Percentiles rank a stretch among this genome's conserved stretches.
These are phyloP conservation scores for Ogataea trehaloabstinens DNA, from an alignment of 805 yeast species.

Conservation along the genomic window DNA sequence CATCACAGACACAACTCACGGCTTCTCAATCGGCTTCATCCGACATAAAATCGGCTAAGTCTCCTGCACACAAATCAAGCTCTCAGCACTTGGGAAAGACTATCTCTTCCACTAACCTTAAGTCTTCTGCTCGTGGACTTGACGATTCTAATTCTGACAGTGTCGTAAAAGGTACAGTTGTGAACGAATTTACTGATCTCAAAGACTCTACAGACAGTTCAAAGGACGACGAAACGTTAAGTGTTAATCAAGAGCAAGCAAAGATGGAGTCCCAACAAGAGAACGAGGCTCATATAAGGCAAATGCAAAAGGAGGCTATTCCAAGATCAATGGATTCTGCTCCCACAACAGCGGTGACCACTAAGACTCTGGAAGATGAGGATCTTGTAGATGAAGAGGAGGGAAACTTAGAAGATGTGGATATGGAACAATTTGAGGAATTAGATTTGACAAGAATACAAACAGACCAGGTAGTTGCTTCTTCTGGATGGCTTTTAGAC, in stretches of 20 bases:
- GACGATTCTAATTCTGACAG: slow-evolving; percentile 8
- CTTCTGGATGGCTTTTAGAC: slow-evolving; percentile 65
- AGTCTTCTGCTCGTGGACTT: slow-evolving; percentile 2
- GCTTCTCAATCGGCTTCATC: slow-evolving; percentile 7
- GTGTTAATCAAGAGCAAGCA: slow-evolving; percentile 8
- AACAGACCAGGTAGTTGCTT: slow-evolving; percentile 67
- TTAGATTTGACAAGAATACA: slow-evolving; percentile 64
- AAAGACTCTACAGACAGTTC: slow-evolving; percentile 37
- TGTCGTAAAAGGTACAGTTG: slow-evolving; percentile 15
- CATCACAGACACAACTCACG: slow-evolving; percentile 12
- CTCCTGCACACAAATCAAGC: neutral
- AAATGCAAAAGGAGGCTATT: slow-evolving; percentile 14
- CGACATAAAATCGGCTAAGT: slow-evolving; percentile 7
- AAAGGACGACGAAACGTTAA: slow-evolving; percentile 33
- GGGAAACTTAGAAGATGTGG: slow-evolving; percentile 13
- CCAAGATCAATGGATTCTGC: slow-evolving; percentile 12
- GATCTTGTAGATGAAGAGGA: slow-evolving; percentile 19
- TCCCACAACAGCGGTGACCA: slow-evolving; percentile 10
- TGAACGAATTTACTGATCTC: slow-evolving; percentile 29
- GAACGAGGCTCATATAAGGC: slow-evolving; percentile 12
- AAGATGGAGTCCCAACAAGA: slow-evolving; percentile 5
- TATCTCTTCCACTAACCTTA: slow-evolving; percentile 1
- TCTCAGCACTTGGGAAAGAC: neutral
- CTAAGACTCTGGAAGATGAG: slow-evolving; percentile 15
- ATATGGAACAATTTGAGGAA: slow-evolving; percentile 25